Conservation (phyloP, 805 yeast species). For the Suhomyces sp. region DNA sequence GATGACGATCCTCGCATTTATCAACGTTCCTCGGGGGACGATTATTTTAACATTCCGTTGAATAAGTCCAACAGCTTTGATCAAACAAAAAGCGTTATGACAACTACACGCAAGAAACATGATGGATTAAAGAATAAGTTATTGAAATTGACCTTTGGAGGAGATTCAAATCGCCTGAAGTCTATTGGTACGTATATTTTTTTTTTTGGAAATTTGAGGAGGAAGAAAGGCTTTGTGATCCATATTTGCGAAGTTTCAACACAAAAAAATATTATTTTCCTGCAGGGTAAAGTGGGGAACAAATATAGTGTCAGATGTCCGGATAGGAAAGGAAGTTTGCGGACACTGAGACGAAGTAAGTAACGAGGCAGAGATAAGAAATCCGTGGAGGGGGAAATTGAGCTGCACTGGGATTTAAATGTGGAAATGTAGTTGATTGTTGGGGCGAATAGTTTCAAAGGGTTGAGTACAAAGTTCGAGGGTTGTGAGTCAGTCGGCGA, state of each 20-base stretch:
- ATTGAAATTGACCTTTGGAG: constrained; percentile 6
- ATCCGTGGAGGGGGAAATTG: too few species aligned
- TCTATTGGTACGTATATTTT: constrained; percentile 33
- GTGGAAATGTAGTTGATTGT: too few species aligned
- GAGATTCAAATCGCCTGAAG: constrained; percentile 25
- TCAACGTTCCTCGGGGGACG: neutral
- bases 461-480: too few species aligned
- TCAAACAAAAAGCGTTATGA: constrained; percentile 38
- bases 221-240: too few species aligned
- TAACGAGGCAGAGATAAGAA: too few species aligned
- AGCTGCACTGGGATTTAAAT: too few species aligned
- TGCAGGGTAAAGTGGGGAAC: constrained; percentile 2
- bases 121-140: constrained; percentile 5
- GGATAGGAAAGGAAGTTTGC: too few species aligned
- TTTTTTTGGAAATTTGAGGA: constrained; percentile 1
- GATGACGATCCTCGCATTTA: constrained; percentile 2
- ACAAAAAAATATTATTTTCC: too few species aligned
- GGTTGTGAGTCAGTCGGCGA: too few species aligned
- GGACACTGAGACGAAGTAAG: too few species aligned
- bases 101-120: constrained; percentile 23
- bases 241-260: too few species aligned
- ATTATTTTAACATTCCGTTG: constrained; percentile 9
- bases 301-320: neutral
- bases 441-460: too few species aligned
- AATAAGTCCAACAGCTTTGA: constrained; percentile 29